Evolutionary conservation across 129 eudicot genomes (phyloP).

Genomic region (Escallonia herrerae): DNA sequence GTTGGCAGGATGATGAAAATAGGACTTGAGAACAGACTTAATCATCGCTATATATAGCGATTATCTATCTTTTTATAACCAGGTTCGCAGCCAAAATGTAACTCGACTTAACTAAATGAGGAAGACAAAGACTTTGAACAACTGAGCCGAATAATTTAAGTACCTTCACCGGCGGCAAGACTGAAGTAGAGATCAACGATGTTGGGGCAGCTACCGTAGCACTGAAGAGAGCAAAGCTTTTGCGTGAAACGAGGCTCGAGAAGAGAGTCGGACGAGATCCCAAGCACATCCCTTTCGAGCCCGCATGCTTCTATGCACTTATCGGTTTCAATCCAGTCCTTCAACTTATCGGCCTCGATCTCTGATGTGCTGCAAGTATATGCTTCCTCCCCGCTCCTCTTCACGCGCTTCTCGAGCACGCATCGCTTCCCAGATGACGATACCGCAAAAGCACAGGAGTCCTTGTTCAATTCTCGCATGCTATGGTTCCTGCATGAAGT

Average conservation of each 20-base stretch:
- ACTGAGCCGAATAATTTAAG: too few species aligned
- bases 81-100: too few species aligned
- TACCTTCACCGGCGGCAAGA: constrained; percentile 94
- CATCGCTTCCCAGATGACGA: constrained; percentile 80
- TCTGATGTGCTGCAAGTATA: constrained; percentile 70
- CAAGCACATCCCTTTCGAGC: constrained; percentile 48
- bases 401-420: constrained; percentile 64
- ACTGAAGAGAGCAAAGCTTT: constrained; percentile 67
- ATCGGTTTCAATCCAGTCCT: constrained; percentile 59
- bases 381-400: constrained; percentile 45
- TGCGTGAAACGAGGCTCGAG: constrained; percentile 46
- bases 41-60: too few species aligned
- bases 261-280: constrained; percentile 80
- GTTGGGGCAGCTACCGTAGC: constrained; percentile 78
- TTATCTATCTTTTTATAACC: too few species aligned
- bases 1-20: too few species aligned
- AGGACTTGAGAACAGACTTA: too few species aligned
- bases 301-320: constrained; percentile 69
- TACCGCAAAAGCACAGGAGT: constrained; percentile 69
- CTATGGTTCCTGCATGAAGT: constrained; percentile 36
- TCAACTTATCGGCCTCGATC: constrained; percentile 50
- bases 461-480: constrained; percentile 68
- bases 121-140: too few species aligned
- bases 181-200: constrained; percentile 85
- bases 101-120: too few species aligned